These are phyloP conservation scores for Yarrowia sp. DNA, from an alignment of 805 yeast species.

Conservation along the genomic window DNA sequence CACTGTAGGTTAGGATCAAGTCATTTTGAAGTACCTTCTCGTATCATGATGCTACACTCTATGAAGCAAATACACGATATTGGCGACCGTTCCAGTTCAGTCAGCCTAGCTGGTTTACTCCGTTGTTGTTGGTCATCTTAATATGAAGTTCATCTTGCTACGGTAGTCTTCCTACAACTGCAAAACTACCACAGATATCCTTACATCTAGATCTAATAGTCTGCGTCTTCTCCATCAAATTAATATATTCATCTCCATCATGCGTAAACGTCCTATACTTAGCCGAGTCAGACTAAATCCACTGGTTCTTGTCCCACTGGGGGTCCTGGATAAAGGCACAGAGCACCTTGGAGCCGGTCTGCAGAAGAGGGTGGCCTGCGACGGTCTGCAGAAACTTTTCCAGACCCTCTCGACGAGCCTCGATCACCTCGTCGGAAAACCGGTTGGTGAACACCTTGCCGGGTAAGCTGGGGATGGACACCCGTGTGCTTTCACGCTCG, in stretches of 20 bases:
- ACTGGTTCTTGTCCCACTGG: conserved; percentile 63
- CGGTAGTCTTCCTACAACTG: too few species aligned
- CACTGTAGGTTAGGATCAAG: too few species aligned
- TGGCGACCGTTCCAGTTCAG: too few species aligned
- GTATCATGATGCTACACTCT: too few species aligned
- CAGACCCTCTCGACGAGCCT: conserved; percentile 79
- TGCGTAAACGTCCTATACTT: conserved; percentile 11
- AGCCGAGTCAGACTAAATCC: conserved; percentile 1
- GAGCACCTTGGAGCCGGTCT: conserved; percentile 80
- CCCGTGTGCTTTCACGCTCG: conserved; percentile 77
- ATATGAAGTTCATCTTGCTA: too few species aligned
- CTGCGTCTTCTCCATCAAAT: too few species aligned
- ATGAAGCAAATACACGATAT: too few species aligned
- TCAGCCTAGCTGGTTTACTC: too few species aligned
- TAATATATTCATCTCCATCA: conserved; percentile 31
- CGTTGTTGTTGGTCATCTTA: too few species aligned
- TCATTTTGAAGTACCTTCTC: too few species aligned
- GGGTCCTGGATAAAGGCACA: conserved; percentile 89
- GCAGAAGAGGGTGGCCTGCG: conserved; percentile 92
- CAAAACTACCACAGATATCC: too few species aligned
- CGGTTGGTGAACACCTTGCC: conserved; percentile 83
- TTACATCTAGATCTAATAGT: too few species aligned
- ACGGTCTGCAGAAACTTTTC: conserved; percentile 77
- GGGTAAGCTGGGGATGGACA: conserved; percentile 85
- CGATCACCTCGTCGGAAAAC: conserved; percentile 83